These are phyloP conservation scores for Phytophthora pluvialis DNA, from an alignment of 352 stramenopile species.

Conservation along the genomic window DNA sequence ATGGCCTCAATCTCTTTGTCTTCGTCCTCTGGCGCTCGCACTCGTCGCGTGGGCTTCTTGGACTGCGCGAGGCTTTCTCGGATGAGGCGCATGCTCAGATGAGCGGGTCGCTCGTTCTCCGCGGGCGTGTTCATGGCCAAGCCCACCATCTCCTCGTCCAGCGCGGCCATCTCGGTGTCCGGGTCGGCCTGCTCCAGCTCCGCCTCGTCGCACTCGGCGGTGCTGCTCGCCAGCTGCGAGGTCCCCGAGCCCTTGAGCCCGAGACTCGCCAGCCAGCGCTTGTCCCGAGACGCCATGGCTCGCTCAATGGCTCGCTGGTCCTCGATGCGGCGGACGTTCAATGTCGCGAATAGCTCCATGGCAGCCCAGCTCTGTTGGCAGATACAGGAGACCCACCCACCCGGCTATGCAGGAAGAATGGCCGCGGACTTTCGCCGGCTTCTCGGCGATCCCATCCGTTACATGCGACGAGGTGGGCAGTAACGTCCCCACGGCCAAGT, in stretches of 20 bases:
- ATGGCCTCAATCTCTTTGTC: slow-evolving; percentile 50
- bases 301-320: slow-evolving; percentile 40
- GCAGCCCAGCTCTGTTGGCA: background rate
- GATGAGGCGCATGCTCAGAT: slow-evolving; percentile 76
- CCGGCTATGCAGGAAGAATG: slow-evolving; percentile 20
- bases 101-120: slow-evolving; percentile 44
- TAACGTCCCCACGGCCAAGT: slow-evolving; percentile 31
- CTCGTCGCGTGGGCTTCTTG: slow-evolving; percentile 15
- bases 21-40: slow-evolving; percentile 16
- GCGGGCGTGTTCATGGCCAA: slow-evolving; percentile 39
- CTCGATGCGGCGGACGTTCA: slow-evolving; percentile 36
- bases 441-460: slow-evolving; percentile 36
- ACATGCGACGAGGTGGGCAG: slow-evolving; percentile 30
- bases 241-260: slow-evolving; percentile 23
- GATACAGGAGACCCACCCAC: background rate
- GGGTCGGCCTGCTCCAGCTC: slow-evolving; percentile 43
- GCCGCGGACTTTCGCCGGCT: slow-evolving; percentile 4
- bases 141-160: slow-evolving; percentile 56
- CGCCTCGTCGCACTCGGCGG: slow-evolving; percentile 11
- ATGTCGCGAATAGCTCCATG: slow-evolving; percentile 52
- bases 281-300: slow-evolving; percentile 42
- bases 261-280: slow-evolving; percentile 37
- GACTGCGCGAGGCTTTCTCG: slow-evolving; percentile 43
- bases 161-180: slow-evolving; percentile 62
- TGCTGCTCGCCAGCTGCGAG: slow-evolving; percentile 6